These are phyloP conservation scores for Podospora pseudoanserina DNA, from an alignment of 495 filamentous ascomycete species.

Conservation along the genomic window DNA sequence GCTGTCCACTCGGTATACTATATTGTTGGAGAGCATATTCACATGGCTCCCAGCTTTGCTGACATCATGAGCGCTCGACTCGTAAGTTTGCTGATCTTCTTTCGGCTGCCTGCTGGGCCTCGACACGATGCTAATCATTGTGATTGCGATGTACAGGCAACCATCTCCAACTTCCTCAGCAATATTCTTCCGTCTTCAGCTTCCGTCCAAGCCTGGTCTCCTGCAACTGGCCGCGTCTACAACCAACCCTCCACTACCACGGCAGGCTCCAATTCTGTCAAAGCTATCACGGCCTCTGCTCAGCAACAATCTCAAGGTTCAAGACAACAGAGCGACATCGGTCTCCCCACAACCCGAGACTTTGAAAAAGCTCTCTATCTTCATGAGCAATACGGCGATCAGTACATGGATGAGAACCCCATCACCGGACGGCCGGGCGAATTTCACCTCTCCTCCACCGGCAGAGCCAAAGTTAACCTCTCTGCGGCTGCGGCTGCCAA, in stretches of 20 bases:
- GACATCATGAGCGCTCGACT: constrained; percentile 74
- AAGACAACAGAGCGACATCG: constrained; percentile 32
- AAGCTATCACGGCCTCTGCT: constrained; percentile 45
- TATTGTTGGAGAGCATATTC: constrained; percentile 78
- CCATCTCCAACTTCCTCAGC: constrained; percentile 64
- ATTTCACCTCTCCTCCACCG: constrained; percentile 70
- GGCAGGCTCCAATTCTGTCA: constrained; percentile 18
- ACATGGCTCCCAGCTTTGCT: constrained; percentile 79
- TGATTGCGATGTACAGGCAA: constrained; percentile 31
- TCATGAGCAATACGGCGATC: constrained; percentile 61
- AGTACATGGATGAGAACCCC: constrained; percentile 91
- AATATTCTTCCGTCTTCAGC: constrained; percentile 57
- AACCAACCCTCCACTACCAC: constrained; percentile 43
- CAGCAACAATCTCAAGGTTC: constrained; percentile 21
- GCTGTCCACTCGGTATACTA: constrained; percentile 75
- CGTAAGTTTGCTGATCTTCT: constrained; percentile 43
- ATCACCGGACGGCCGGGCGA: constrained; percentile 79
- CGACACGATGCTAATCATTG: background rate
- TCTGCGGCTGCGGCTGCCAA: constrained; percentile 8
- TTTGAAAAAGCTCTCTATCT: constrained; percentile 67
- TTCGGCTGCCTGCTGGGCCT: background rate
- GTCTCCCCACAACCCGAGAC: constrained; percentile 47
- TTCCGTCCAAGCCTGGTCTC: constrained; percentile 65
- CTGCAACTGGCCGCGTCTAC: constrained; percentile 72
- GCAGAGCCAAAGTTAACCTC: constrained; percentile 38